A percentile compares a stretch with the other conserved stretches of the same genome.
Conservation (phyloP, 177 flowering plant genomes). For the Telopea speciosissima region DNA sequence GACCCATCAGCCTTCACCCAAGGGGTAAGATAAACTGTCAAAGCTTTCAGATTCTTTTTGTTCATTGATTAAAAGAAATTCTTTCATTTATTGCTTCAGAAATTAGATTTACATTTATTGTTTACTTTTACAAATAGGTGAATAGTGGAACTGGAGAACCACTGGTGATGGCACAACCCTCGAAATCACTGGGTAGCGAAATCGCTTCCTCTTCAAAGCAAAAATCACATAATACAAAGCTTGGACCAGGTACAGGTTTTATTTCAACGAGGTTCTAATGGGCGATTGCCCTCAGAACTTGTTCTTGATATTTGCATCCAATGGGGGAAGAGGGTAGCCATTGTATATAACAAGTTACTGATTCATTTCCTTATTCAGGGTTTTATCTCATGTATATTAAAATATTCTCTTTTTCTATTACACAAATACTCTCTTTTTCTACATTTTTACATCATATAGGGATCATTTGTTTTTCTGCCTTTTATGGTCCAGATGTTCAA, state of each 20-base stretch:
- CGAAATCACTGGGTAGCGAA: slow-evolving; percentile 16
- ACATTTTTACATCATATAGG: not conserved
- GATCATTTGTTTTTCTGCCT: slow-evolving; percentile 5
- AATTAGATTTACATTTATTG: not conserved
- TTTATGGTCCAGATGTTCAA: slow-evolving; percentile 38
- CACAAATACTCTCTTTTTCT: not conserved
- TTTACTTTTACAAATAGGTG: slow-evolving; percentile 5
- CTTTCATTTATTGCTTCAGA: not conserved
- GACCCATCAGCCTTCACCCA: slow-evolving; percentile 6
- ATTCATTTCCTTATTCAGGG: not conserved
- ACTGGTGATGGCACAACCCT: slow-evolving; percentile 10
- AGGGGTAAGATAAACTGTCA: slow-evolving; percentile 16
- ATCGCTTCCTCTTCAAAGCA: slow-evolving; percentile 45
- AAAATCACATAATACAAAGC: slow-evolving; percentile 15
- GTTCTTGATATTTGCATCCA: not conserved
- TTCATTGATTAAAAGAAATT: not conserved
- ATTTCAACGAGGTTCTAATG: not conserved
- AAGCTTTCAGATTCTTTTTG: not conserved
- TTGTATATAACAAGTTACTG: not conserved
- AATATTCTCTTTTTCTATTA: too few relatives aligned
- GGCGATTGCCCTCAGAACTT: not conserved
- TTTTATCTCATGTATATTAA: not conserved
- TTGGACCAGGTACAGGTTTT: slow-evolving; percentile 26
- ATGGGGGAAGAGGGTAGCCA: not conserved
- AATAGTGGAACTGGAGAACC: slow-evolving; percentile 13